Evolutionary conservation across 2,329 filamentous ascomycete species (phyloP).

Genomic region (Trichoderma harzianum): DNA sequence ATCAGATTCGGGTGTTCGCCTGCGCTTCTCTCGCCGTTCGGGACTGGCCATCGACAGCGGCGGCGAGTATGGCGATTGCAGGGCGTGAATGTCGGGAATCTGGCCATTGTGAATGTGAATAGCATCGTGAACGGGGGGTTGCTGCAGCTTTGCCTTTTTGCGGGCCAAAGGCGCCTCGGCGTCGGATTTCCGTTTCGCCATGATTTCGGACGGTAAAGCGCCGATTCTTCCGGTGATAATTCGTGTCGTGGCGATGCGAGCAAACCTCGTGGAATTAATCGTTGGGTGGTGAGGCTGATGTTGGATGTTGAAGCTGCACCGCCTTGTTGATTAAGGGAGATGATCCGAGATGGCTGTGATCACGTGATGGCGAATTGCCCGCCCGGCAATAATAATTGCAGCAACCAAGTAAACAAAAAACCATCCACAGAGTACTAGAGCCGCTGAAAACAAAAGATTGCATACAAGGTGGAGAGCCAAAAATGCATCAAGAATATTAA

Average conservation of each 20-base stretch:
- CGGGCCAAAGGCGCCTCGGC: background rate
- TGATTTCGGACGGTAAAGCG: background rate
- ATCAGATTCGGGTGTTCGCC: background rate
- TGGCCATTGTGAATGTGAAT: background rate
- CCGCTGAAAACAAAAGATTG: too few species aligned
- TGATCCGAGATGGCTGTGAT: rapidly evolving
- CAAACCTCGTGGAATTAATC: background rate
- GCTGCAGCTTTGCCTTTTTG: background rate
- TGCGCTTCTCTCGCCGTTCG: background rate
- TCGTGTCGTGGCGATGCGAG: background rate
- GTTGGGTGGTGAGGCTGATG: background rate
- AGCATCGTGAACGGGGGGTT: background rate
- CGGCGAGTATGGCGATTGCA: background rate
- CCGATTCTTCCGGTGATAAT: rapidly evolving
- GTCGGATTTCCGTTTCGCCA: background rate
- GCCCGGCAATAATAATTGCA: background rate
- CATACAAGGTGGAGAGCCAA: too few species aligned
- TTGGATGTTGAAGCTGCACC: background rate
- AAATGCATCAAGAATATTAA: too few species aligned
- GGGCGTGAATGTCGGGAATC: background rate
- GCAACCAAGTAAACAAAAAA: background rate
- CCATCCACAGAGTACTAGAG: too few species aligned
- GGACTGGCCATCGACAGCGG: background rate
- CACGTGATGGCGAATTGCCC: background rate
- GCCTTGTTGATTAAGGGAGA: background rate